Base-by-base conservation (phyloP, 208 protist species). In the Trypanosoma scelopori region DNA sequence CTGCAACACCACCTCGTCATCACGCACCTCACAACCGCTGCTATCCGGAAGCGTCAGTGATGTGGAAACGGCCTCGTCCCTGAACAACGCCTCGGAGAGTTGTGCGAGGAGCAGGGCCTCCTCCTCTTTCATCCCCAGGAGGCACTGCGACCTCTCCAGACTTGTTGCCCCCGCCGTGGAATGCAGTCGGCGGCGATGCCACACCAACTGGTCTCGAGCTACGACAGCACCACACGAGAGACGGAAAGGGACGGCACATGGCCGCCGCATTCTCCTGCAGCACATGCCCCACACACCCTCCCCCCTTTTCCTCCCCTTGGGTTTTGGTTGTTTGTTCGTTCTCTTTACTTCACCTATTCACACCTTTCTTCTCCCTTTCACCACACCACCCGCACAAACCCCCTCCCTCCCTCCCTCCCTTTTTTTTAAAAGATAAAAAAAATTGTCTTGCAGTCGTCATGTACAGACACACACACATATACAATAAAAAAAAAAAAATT, bases 81-180 rank as follows among this genome's bases (percentile, higher is more conserved):
- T 16, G 43, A 73, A 62, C 27, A 73, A 53, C 25, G 67, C 67
- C 59, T 73, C 67, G 13, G 67, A 73, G 0, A 73, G 49, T 37
- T 37, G 42, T 28, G 50, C 48, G 28, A 73, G 52, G 0, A 50
- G n/a, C 43, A 45, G 58, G 9, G 67, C 49, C 43, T 73, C 52
- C 20, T 41, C 30, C 35, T 55, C 65, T 11, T 9, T 37, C 32
- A 37, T 37, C 32, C 32, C 32, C 27, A 53, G 9, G 35, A 6
- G 15, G 18, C 23, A 11, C 42, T 25, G 25, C 23, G 43, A n/a
- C 5, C 22, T 30, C 15, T 27, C 4, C 15, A n/a, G 1, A 39
- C 13, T 27, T 39, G 9, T 13, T n/a, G 9, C 22, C 9, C 1
- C 22, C 3, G 43, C 22, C 3, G 43, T 20, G 37, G 5, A 12